Evolutionary conservation across 805 yeast genomes (phyloP).

Genomic region (Saccharomycopsis capsularis): DNA sequence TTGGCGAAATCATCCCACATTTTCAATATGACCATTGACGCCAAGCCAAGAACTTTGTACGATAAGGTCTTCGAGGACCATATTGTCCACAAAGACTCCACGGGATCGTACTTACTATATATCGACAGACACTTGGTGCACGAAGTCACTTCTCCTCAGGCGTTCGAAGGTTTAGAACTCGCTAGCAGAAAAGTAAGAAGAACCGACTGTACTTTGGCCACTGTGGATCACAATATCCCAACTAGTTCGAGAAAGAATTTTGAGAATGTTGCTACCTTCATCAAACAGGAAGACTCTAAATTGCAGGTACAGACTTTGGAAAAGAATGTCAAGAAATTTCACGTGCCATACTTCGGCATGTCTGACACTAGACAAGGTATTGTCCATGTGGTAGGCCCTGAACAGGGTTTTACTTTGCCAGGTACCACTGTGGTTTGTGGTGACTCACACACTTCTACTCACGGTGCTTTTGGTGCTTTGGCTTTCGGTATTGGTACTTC

Average conservation of each 20-base stretch:
- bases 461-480: slow-evolving; percentile 95
- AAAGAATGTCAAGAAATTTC: slow-evolving; percentile 85
- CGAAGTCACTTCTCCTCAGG: slow-evolving; percentile 99
- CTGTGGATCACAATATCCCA: slow-evolving; percentile 97
- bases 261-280: slow-evolving; percentile 69
- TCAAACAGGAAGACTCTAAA: slow-evolving; percentile 85
- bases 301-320: slow-evolving; percentile 89
- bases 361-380: slow-evolving; percentile 93
- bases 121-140: slow-evolving; percentile 97
- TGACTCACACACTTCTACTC: slow-evolving; percentile 97
- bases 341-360: slow-evolving; percentile 91
- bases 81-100: slow-evolving; percentile 80
- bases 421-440: slow-evolving; percentile 99
- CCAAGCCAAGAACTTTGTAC: slow-evolving; percentile 65
- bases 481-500: slow-evolving; percentile 99
- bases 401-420: slow-evolving; percentile 96
- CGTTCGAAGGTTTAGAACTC: slow-evolving; percentile 87
- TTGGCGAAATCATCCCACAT: not conserved
- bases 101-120: slow-evolving; percentile 79
- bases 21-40: not conserved
- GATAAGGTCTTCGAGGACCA: slow-evolving; percentile 97
- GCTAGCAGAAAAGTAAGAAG: slow-evolving; percentile 90
- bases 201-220: slow-evolving; percentile 85
- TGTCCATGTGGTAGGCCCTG: slow-evolving; percentile 98
- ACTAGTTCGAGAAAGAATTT: slow-evolving; percentile 78